Evolutionary conservation across 2,329 filamentous ascomycete genomes (phyloP), one percentile per base, ranked within the genome.

Genomic region (Colletotrichum noveboracense): DNA sequence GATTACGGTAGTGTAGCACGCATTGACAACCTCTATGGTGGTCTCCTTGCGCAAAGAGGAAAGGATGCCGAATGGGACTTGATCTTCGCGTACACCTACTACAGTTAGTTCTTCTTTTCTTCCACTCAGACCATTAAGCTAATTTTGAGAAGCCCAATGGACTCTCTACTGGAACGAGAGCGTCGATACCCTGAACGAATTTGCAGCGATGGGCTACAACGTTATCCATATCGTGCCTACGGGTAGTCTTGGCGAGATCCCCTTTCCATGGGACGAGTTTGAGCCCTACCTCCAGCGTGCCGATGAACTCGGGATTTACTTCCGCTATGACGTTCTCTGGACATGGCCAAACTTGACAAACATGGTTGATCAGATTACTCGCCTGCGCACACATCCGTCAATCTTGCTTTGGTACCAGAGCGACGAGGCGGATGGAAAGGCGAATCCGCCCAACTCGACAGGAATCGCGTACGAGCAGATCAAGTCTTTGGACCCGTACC

Each of bases 401-500:
- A 69, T 76, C 14, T 28, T 76, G 34, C 74, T 76, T 24, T 75
- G 75, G 70, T 77, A 77, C 62, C 73, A 75, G 32, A 75, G 68
- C 66, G 72, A 76, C 32, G 72, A 76, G 28, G 74, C 73, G 18
- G 76, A 77, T 58, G 74, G 74, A 32, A 74, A 76, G 16, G 67
- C 60, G 21, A 72, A 92, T 78, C 87, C 90, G 7, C 86, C 92
- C 71, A 84, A 88, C 74, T 85, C 85, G 0, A 86, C 90, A 1
- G 74, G 77, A 3, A 77, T 83, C 24, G 84, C 87, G 0, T 87
- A 89, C 78, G 79, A 85, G 38, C 79, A 86, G 7, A 87, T 92
- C 79, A 85, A 85, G 73, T 75, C 80, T 1, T 81, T 92, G 2
- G 91, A 93, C 81, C 89, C 89, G 0, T 93, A 93, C 82, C 91